These are phyloP conservation scores for Backusella australiensis DNA, from an alignment of 192 early-diverging fungal species.

Conservation along the genomic window DNA sequence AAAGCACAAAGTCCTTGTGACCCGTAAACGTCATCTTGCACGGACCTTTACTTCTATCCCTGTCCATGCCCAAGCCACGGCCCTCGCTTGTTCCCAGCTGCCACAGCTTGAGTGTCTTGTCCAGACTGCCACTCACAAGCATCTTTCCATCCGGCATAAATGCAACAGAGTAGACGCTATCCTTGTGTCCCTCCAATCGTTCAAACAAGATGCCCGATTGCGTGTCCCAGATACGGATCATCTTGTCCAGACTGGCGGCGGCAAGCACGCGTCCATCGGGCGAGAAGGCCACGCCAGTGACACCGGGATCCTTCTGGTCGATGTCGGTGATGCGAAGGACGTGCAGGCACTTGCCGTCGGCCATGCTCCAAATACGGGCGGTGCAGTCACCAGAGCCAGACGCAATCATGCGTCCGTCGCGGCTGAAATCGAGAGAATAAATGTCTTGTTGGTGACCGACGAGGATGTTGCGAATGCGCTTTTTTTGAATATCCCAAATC, in stretches of 20 bases:
- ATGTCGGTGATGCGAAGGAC: constrained; percentile 77
- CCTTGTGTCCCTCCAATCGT: constrained; percentile 91
- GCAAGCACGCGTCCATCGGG: constrained; percentile 86
- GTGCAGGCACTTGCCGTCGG: constrained; percentile 68
- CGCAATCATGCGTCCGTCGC: constrained; percentile 86
- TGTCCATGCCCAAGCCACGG: constrained; percentile 22
- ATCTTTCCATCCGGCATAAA: constrained; percentile 92
- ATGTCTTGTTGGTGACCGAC: constrained; percentile 95
- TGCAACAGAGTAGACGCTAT: constrained; percentile 94
- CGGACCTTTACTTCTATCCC: constrained; percentile 30
- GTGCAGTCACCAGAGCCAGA: constrained; percentile 87
- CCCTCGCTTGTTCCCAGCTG: constrained; percentile 60
- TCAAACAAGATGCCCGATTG: constrained; percentile 77
- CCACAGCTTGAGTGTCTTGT: constrained; percentile 92
- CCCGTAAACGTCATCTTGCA: constrained; percentile 50
- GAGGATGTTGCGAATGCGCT: constrained; percentile 64
- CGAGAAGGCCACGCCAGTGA: constrained; percentile 93
- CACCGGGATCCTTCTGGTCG: constrained; percentile 86
- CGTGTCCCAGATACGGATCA: constrained; percentile 91
- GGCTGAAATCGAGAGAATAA: constrained; percentile 92
- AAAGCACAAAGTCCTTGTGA: constrained; percentile 95
- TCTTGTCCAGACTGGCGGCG: constrained; percentile 89
- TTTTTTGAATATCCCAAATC: constrained; percentile 69
- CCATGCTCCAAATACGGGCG: constrained; percentile 86
- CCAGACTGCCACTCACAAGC: constrained; percentile 88